Conservation (phyloP, 305 asterid genomes). For the Fraxinus latifolia region DNA sequence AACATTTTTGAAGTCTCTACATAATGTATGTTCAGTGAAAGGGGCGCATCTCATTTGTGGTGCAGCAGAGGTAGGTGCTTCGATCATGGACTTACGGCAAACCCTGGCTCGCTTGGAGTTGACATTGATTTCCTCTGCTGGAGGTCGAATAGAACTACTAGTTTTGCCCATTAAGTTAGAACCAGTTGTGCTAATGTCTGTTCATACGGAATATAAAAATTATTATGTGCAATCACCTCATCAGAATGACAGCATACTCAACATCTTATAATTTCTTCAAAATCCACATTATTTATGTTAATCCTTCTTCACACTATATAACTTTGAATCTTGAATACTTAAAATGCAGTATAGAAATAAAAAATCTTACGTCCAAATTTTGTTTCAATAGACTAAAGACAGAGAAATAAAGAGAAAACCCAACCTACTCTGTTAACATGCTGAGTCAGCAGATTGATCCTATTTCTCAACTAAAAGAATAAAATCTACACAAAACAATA, state of each 20-base stretch:
- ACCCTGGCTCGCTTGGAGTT: conserved; percentile 28
- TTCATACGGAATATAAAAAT: conserved; percentile 17
- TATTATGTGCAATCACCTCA: conserved; percentile 15
- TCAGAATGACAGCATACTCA: background rate
- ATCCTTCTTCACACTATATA: background rate
- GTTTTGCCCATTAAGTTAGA: conserved; percentile 21
- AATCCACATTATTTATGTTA: conserved; percentile 7
- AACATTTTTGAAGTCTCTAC: conserved; percentile 36
- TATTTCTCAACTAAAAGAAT: conserved; percentile 5
- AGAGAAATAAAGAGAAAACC: conserved; percentile 6
- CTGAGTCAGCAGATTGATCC: background rate
- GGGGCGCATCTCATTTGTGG: conserved; percentile 31
- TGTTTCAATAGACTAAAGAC: conserved; percentile 11
- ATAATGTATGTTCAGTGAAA: conserved; percentile 26
- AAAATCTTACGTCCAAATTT: background rate
- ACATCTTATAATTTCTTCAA: conserved; percentile 11
- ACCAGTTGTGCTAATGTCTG: conserved; percentile 34
- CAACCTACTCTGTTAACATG: background rate
- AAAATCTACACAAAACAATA: conserved; percentile 3
- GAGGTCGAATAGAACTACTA: conserved; percentile 24
- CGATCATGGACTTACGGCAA: conserved; percentile 20
- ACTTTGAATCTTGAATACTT: conserved; percentile 4
- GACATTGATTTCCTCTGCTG: conserved; percentile 26
- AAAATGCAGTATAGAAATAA: background rate
- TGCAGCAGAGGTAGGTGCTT: conserved; percentile 25